These are phyloP conservation scores for Microsporum canis DNA, from an alignment of 2,329 filamentous ascomycete species.

Conservation along the genomic window DNA sequence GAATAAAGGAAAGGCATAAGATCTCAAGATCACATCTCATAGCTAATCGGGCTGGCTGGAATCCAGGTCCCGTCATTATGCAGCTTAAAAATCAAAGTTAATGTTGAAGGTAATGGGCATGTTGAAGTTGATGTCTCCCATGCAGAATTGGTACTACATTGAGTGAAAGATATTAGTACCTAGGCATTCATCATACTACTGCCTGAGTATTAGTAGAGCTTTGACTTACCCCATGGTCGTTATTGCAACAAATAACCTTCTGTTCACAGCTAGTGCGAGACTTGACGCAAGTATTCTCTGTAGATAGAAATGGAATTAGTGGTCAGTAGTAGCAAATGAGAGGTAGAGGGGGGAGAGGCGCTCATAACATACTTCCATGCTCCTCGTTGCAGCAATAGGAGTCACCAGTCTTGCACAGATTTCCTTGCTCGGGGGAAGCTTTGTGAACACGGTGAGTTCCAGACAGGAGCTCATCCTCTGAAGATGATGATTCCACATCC, in stretches of 20 bases:
- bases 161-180: background rate
- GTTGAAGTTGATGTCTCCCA: slow-evolving; percentile 15
- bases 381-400: background rate
- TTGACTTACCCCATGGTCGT: background rate
- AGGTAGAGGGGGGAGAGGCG: background rate
- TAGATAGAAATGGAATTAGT: background rate
- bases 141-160: slow-evolving; percentile 13
- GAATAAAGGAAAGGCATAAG: background rate
- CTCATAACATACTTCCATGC: background rate
- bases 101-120: slow-evolving; percentile 13
- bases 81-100: slow-evolving; percentile 3
- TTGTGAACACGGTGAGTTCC: background rate
- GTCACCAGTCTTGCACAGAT: background rate
- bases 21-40: background rate
- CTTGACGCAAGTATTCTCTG: background rate
- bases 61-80: background rate
- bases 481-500: background rate
- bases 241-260: slow-evolving; percentile 1
- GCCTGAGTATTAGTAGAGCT: background rate
- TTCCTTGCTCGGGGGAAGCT: background rate
- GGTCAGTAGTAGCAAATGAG: background rate
- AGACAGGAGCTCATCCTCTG: background rate
- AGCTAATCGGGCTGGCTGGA: background rate
- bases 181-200: background rate
- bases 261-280: background rate